A percentile compares a stretch with the other conserved stretches of the same genome.
phyloP scores from a whole-genome alignment of 805 yeast genomes.

The Torulaspora franciscae region DNA sequence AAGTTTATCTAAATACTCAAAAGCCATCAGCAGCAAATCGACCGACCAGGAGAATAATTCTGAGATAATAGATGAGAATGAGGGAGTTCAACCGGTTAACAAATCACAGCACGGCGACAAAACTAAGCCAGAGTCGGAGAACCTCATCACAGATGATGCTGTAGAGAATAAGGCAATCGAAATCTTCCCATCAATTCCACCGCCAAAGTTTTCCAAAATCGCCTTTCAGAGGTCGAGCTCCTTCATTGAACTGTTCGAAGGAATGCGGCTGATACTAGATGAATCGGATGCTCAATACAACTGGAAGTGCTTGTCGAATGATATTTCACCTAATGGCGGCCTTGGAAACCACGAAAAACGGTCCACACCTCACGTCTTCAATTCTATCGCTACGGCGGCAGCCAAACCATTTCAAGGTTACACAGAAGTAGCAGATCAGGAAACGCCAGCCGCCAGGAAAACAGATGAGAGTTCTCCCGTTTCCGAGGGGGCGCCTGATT shows the following conservation, averaged over 20 bases:
- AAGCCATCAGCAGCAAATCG: neutral
- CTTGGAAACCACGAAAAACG: slow-evolving; percentile 1
- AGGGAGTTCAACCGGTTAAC: neutral
- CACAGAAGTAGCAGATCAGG: neutral
- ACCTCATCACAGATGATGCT: neutral
- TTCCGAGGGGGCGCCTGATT: too few species aligned
- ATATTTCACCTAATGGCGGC: slow-evolving; percentile 15
- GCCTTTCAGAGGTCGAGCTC: slow-evolving; percentile 30
- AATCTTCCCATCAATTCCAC: slow-evolving; percentile 9
- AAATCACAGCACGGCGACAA: neutral
- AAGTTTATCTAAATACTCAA: neutral
- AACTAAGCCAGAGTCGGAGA: neutral
- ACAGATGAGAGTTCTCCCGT: too few species aligned
- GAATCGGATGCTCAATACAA: slow-evolving; percentile 32
- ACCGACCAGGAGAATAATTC: neutral
- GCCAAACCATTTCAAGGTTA: neutral
- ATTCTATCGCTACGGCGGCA: slow-evolving; percentile 7
- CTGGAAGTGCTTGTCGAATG: slow-evolving; percentile 31
- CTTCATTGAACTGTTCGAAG: slow-evolving; percentile 30
- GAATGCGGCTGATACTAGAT: slow-evolving; percentile 32
- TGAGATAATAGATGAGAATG: neutral
- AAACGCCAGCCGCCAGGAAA: neutral
- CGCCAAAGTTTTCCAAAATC: slow-evolving; percentile 6
- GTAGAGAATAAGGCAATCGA: neutral
- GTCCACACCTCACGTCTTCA: slow-evolving; percentile 9